These are phyloP conservation scores for Colletotrichum trifolii DNA, from an alignment of 2,329 filamentous ascomycete genomes.

Conservation along the genomic window DNA sequence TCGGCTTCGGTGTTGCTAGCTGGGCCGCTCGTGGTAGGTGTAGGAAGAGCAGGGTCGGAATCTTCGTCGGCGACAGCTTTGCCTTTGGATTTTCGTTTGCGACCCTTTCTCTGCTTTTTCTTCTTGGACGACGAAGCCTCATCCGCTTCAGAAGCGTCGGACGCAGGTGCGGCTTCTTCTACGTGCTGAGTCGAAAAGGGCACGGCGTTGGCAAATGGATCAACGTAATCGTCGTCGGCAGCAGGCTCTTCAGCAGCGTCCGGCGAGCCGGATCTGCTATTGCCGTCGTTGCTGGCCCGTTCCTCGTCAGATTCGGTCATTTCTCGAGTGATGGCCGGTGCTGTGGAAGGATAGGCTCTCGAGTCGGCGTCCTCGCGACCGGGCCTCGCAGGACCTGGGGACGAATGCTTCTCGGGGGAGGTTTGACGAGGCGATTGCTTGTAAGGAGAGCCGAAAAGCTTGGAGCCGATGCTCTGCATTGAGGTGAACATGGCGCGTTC, in stretches of 20 bases:
- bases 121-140: constrained; percentile 5
- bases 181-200: constrained; percentile 28
- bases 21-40: constrained; percentile 7
- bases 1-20: constrained; percentile 3
- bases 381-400: constrained; percentile 26
- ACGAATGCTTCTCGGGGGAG: constrained; percentile 29
- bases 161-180: too few species aligned
- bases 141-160: too few species aligned
- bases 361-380: not conserved
- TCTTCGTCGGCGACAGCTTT: constrained; percentile 6
- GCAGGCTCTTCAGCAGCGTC: too few species aligned
- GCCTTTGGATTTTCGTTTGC: constrained; percentile 16
- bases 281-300: too few species aligned
- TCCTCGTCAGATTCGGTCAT: too few species aligned
- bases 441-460: not conserved
- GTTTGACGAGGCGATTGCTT: not conserved
- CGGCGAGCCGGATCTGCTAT: too few species aligned
- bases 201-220: constrained; percentile 27
- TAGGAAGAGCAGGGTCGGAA: constrained; percentile 1
- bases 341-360: constrained; percentile 17
- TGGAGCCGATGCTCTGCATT: constrained; percentile 11
- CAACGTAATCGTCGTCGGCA: constrained; percentile 20
- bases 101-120: constrained; percentile 14
- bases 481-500: constrained; percentile 30
- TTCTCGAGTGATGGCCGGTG: constrained; percentile 15